Evolutionary conservation across 2,329 filamentous ascomycete species (phyloP), one percentile per base, ranked within the genome.

Genomic region (Colletotrichum viniferum): DNA sequence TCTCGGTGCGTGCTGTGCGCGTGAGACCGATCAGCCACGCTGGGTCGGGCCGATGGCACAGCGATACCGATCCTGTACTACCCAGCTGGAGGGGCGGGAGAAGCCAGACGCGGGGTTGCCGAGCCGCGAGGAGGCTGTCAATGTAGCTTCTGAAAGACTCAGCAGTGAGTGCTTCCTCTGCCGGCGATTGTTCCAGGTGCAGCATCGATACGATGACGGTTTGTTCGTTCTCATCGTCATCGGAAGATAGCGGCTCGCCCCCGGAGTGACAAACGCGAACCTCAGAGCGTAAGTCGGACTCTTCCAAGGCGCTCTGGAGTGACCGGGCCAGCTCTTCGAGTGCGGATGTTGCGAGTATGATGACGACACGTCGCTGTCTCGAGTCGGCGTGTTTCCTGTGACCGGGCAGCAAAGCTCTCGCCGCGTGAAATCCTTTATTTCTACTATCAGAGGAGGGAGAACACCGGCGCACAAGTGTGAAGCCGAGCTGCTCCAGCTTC

Each of bases 1-100:
- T 65, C 77, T 84, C 83, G 8, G 72, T 78, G 24, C 82, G 81
- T 10, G 84, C 76, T 1, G 79, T 80, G 2, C 83, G 77, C 2
- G 79, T 78, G 0, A 79, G 58, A 2, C 83, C 83, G n/a, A 84
- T 72, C 10, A 79, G 64, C 26, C 78, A 78, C 0, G 81, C 81
- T 13, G 78, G 80, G n/a, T 74, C 38, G 0, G 83, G 82, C 63
- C 18, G 3, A 30, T 26, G 36, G 3, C 63, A 48, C 18, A 30
- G 12, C 2, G 63, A 52, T 26, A 16, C 16, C 26, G 63, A 5
- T 3, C 34, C 63, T 21, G 63, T 66, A 38, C 63, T 66, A 1
- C 38, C 38, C 5, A 24, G 36, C 38, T 66, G 63, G 16, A 66
- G 36, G 12, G 38, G 36, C 3, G 63, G 63, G 0, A 66, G 63